These are phyloP conservation scores for Huiozyma naganishii DNA, from an alignment of 805 yeast genomes.

Conservation along the genomic window DNA sequence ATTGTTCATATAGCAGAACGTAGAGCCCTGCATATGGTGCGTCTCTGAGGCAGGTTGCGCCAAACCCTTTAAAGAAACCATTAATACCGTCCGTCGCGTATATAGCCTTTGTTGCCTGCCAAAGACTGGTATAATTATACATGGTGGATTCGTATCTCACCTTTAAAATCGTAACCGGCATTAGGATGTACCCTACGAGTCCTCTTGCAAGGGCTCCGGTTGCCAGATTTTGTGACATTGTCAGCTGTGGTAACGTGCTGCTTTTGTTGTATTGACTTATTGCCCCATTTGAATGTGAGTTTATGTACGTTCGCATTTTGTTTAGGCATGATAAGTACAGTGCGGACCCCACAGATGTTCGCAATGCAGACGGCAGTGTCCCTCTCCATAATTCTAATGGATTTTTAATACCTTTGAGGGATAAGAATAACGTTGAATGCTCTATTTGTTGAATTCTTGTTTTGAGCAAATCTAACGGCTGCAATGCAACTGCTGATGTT, in stretches of 20 bases:
- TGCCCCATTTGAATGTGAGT: slow-evolving; percentile 22
- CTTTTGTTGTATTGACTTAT: slow-evolving; percentile 12
- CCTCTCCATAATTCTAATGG: slow-evolving; percentile 74
- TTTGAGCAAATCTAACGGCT: slow-evolving; percentile 82
- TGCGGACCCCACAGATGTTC: slow-evolving; percentile 88
- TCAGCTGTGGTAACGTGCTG: slow-evolving; percentile 56
- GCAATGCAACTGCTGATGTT: slow-evolving; percentile 66
- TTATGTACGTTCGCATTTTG: slow-evolving; percentile 41
- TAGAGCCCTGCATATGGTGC: slow-evolving; percentile 96
- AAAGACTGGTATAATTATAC: slow-evolving; percentile 56
- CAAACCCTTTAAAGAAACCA: slow-evolving; percentile 81
- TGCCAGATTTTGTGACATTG: slow-evolving; percentile 55
- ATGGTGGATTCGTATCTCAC: slow-evolving; percentile 79
- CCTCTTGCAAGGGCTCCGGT: slow-evolving; percentile 77
- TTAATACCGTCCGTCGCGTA: slow-evolving; percentile 39
- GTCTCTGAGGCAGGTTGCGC: slow-evolving; percentile 80
- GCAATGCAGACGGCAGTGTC: slow-evolving; percentile 76
- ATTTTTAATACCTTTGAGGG: slow-evolving; percentile 32
- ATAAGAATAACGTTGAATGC: slow-evolving; percentile 21
- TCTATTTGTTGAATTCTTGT: slow-evolving; percentile 68
- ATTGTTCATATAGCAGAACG: slow-evolving; percentile 71
- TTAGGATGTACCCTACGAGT: slow-evolving; percentile 71
- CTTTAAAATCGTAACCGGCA: slow-evolving; percentile 90
- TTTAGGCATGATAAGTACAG: slow-evolving; percentile 70
- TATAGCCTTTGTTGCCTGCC: slow-evolving; percentile 49